phyloP scores from a whole-genome alignment of 306 rosid genomes.

The Inga oerstediana region DNA sequence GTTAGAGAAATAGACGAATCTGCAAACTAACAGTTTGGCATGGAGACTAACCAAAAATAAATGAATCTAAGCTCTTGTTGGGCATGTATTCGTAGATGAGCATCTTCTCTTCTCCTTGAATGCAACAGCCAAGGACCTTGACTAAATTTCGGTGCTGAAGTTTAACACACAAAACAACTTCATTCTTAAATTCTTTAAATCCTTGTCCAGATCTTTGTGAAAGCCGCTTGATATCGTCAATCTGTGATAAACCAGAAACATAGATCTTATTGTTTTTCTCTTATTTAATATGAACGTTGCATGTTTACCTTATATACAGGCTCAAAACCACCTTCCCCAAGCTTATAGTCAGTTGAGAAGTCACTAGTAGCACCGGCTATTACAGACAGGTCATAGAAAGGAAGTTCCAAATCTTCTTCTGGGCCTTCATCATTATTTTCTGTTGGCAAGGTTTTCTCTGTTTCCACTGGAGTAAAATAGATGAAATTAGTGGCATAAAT shows the following conservation, averaged over 20 bases:
- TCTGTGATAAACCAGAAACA: background rate
- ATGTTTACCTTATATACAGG: slow-evolving; percentile 50
- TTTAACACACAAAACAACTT: slow-evolving; percentile 28
- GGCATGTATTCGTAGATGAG: slow-evolving; percentile 34
- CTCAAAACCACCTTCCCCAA: slow-evolving; percentile 54
- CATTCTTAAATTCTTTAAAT: slow-evolving; percentile 25
- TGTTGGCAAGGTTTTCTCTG: too few species aligned
- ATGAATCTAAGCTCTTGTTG: slow-evolving; percentile 35
- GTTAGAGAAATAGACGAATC: too few species aligned
- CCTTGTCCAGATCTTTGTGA: slow-evolving; percentile 13
- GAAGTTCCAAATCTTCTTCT: too few species aligned
- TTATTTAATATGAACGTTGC: background rate
- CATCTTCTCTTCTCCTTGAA: slow-evolving; percentile 12
- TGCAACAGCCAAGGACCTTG: slow-evolving; percentile 32
- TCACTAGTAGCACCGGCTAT: too few species aligned
- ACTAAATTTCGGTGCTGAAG: slow-evolving; percentile 39
- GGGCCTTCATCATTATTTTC: too few species aligned
- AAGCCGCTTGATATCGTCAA: background rate
- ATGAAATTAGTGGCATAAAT: background rate
- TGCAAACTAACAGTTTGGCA: too few species aligned
- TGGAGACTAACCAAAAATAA: slow-evolving; percentile 18
- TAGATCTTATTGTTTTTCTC: background rate
- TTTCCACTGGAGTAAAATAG: too few species aligned
- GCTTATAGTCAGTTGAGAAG: too few species aligned
- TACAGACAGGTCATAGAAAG: too few species aligned